Evolutionary conservation across 2,329 filamentous ascomycete genomes (phyloP).

Genomic region (Nannizziopsis barbatae): DNA sequence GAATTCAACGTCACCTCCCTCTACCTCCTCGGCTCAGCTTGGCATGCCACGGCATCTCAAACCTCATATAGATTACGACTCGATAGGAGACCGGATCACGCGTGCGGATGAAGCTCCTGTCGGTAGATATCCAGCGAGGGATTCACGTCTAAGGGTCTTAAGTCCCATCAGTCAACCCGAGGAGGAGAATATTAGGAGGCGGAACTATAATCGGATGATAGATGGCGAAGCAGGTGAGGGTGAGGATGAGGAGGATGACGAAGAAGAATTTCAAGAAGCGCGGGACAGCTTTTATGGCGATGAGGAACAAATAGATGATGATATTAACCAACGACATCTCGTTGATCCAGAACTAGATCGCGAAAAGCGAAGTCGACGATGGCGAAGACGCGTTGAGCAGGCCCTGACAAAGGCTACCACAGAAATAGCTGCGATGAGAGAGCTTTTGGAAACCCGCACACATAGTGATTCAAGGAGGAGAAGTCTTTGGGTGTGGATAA

Average conservation of each 20-base stretch:
- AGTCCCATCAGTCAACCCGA: slow-evolving; percentile 80
- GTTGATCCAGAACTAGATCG: slow-evolving; percentile 16
- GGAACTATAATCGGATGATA: slow-evolving; percentile 31
- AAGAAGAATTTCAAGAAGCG: slow-evolving; percentile 22
- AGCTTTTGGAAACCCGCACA: slow-evolving; percentile 71
- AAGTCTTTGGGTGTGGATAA: slow-evolving; percentile 57
- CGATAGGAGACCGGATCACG: slow-evolving; percentile 29
- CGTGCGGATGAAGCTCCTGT: slow-evolving; percentile 24
- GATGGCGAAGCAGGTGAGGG: slow-evolving; percentile 34
- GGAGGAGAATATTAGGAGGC: slow-evolving; percentile 39
- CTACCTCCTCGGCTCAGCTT: slow-evolving; percentile 29
- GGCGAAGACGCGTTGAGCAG: slow-evolving; percentile 72
- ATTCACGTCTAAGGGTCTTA: slow-evolving; percentile 55
- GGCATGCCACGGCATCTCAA: slow-evolving; percentile 25
- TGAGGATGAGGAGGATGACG: slow-evolving; percentile 29
- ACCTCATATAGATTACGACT: slow-evolving; percentile 28
- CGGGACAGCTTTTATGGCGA: slow-evolving; percentile 15
- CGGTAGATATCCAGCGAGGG: slow-evolving; percentile 40
- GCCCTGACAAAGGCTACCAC: slow-evolving; percentile 81
- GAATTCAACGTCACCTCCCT: slow-evolving; percentile 56
- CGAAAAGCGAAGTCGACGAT: slow-evolving; percentile 42
- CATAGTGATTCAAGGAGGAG: slow-evolving; percentile 58
- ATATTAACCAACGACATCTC: slow-evolving; percentile 22
- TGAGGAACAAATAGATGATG: slow-evolving; percentile 37
- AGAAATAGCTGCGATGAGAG: slow-evolving; percentile 80